Evolutionary conservation across 129 eudicot genomes (phyloP).

Genomic region (Logfia minima): DNA sequence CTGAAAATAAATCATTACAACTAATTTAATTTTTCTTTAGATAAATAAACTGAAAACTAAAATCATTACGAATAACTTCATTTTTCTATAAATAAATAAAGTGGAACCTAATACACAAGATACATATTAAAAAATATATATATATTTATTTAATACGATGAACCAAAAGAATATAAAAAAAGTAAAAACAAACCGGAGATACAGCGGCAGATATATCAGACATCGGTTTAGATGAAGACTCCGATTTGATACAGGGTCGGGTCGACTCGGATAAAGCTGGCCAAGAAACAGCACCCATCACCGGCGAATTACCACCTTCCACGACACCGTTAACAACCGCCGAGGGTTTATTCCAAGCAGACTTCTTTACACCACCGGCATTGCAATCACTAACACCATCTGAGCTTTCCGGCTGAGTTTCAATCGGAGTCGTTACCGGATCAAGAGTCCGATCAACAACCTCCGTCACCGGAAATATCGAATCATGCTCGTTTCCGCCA

Average conservation of each 20-base stretch:
- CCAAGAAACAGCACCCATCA: constrained; percentile 65
- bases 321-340: constrained; percentile 42
- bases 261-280: constrained; percentile 76
- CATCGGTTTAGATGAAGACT: constrained; percentile 21
- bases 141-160: too few species aligned
- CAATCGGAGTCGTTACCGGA: constrained; percentile 22
- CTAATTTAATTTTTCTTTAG: not conserved
- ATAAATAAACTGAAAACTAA: not conserved
- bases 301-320: constrained; percentile 30
- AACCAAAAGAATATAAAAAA: not conserved
- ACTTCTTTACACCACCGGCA: constrained; percentile 49
- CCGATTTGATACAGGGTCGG: constrained; percentile 37
- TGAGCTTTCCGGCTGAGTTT: constrained; percentile 20
- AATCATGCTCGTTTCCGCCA: constrained; percentile 25
- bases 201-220: constrained; percentile 43
- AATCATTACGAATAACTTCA: not conserved
- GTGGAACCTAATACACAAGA: not conserved
- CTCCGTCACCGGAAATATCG: not conserved
- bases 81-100: too few species aligned
- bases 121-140: not conserved
- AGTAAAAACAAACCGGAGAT: constrained; percentile 38
- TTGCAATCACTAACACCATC: constrained; percentile 29
- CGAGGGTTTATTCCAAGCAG: constrained; percentile 61
- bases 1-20: constrained; percentile 27
- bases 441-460: constrained; percentile 24